These are phyloP conservation scores for Microbotryum saponariae DNA, from an alignment of 1,284 basidiomycete species.

Conservation along the genomic window DNA sequence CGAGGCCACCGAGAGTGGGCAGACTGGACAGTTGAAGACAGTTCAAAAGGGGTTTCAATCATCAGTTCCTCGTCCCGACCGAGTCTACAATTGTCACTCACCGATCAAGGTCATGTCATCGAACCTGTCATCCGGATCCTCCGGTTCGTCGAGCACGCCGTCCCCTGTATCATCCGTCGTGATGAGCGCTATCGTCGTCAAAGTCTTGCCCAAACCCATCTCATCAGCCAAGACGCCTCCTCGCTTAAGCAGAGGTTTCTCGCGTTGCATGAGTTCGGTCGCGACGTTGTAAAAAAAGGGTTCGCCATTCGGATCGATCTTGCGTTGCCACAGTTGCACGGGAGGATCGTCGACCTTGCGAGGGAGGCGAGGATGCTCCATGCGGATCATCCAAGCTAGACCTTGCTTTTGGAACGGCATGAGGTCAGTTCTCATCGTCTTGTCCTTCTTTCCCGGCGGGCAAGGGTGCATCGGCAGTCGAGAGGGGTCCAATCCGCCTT, in stretches of 20 bases:
- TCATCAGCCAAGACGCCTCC: constrained; percentile 81
- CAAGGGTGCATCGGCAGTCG: constrained; percentile 18
- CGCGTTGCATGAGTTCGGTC: constrained; percentile 63
- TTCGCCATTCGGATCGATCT: constrained; percentile 43
- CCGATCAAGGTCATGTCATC: constrained; percentile 35
- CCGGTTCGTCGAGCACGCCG: constrained; percentile 29
- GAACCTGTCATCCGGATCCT: constrained; percentile 32
- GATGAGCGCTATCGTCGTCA: constrained; percentile 55
- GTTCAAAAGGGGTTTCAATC: background rate
- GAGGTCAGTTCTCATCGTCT: constrained; percentile 23
- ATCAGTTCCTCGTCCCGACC: constrained; percentile 1
- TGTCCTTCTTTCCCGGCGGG: constrained; percentile 29
- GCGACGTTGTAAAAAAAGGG: constrained; percentile 51
- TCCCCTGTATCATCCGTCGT: constrained; percentile 40
- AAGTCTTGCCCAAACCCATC: constrained; percentile 73
- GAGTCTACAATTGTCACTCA: constrained; percentile 27
- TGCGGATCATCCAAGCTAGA: constrained; percentile 32
- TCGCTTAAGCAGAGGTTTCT: constrained; percentile 58
- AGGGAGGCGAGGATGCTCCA: constrained; percentile 33
- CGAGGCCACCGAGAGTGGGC: constrained; percentile 74
- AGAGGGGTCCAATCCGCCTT: constrained; percentile 24
- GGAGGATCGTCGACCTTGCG: constrained; percentile 52
- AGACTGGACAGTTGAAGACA: constrained; percentile 51
- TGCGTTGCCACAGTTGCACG: constrained; percentile 78
- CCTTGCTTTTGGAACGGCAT: constrained; percentile 30